Conservation (phyloP, 2,329 filamentous ascomycete species). For the Ceratocystis cubensis region DNA sequence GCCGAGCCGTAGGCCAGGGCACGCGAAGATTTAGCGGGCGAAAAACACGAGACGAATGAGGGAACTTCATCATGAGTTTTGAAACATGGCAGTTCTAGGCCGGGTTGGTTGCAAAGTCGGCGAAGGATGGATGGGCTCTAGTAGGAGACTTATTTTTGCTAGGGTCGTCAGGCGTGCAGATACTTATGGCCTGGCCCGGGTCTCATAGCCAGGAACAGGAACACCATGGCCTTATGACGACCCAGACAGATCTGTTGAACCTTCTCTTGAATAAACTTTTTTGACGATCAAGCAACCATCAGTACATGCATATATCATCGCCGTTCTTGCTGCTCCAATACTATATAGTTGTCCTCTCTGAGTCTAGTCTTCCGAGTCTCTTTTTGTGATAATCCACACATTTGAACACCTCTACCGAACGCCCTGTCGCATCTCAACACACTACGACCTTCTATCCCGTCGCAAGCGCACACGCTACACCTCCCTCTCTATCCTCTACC, state of each 20-base stretch:
- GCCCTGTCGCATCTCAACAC: neutral
- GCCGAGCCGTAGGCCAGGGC: neutral
- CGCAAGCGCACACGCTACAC: neutral
- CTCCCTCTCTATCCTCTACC: neutral
- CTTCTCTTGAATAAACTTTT: neutral
- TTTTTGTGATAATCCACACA: neutral
- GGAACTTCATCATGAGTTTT: neutral
- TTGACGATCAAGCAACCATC: neutral
- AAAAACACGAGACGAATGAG: neutral
- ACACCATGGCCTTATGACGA: constrained; percentile 11
- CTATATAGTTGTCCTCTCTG: neutral
- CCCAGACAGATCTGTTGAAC: neutral
- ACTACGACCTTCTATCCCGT: neutral
- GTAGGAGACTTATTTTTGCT: neutral
- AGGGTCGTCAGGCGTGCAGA: neutral
- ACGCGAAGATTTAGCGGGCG: neutral
- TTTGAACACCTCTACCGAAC: neutral
- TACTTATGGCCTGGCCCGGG: neutral
- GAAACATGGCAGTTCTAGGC: neutral
- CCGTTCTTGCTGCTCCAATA: no score
- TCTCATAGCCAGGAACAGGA: neutral
- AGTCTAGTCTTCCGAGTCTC: neutral
- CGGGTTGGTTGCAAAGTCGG: neutral
- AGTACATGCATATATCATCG: neutral
- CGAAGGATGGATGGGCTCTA: neutral